Evolutionary conservation across 2,329 filamentous ascomycete genomes (phyloP).

Genomic region (Furcasterigmium furcatum): DNA sequence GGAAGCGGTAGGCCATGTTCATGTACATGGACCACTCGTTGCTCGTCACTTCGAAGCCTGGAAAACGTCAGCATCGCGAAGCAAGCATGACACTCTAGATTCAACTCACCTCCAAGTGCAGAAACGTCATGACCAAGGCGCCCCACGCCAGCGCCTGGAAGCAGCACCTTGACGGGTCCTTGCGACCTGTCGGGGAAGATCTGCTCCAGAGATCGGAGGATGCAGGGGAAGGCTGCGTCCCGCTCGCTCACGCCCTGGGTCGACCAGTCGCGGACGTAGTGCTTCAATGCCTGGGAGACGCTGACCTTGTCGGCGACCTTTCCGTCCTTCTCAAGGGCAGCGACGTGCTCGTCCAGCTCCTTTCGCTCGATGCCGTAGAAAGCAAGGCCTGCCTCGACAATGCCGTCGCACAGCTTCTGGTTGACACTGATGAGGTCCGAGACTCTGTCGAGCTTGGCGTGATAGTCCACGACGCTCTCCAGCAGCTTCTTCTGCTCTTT

Average conservation of each 20-base stretch:
- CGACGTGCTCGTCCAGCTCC: conserved; percentile 42
- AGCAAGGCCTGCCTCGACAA: conserved; percentile 37
- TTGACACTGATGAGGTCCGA: conserved; percentile 41
- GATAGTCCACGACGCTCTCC: conserved; percentile 54
- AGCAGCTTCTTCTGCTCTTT: conserved; percentile 41
- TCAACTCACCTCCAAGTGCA: conserved; percentile 28
- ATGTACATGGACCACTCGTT: conserved; percentile 60
- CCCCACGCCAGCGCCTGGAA: conserved; percentile 52
- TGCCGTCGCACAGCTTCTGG: conserved; percentile 38
- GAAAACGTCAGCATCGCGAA: not conserved
- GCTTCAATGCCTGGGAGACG: conserved; percentile 51
- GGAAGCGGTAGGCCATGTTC: conserved; percentile 49
- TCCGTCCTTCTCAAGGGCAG: conserved; percentile 30
- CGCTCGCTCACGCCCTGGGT: conserved; percentile 43
- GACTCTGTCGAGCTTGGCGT: conserved; percentile 44
- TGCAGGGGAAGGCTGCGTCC: conserved; percentile 33
- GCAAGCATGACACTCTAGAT: too few species aligned
- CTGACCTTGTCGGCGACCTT: conserved; percentile 40
- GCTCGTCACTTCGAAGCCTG: conserved; percentile 46
- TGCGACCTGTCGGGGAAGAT: conserved; percentile 23
- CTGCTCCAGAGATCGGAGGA: conserved; percentile 25
- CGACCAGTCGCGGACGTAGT: conserved; percentile 56
- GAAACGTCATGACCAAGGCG: conserved; percentile 50
- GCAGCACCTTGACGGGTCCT: conserved; percentile 31
- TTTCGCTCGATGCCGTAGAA: conserved; percentile 41